These are phyloP conservation scores for Trichoderma pleuroti DNA, from an alignment of 2,329 filamentous ascomycete genomes.

Conservation along the genomic window DNA sequence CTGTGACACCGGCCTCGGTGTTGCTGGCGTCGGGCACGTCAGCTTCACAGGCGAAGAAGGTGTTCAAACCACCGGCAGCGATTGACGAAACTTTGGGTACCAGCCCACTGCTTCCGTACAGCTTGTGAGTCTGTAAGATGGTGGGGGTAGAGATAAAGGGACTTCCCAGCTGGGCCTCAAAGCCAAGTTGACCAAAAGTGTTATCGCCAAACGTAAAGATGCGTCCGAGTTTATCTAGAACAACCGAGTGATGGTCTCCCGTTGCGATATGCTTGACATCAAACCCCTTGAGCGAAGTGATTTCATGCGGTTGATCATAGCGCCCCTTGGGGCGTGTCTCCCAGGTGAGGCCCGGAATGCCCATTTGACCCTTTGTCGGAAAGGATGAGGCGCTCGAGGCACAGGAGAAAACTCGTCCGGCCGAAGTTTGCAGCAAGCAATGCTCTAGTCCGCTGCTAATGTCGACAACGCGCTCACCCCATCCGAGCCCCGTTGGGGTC, in stretches of 20 bases:
- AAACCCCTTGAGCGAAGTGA: slow-evolving; percentile 66
- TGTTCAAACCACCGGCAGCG: slow-evolving; percentile 81
- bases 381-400: slow-evolving; percentile 75
- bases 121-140: slow-evolving; percentile 63
- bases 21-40: slow-evolving; percentile 41
- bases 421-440: slow-evolving; percentile 76
- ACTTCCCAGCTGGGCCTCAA: slow-evolving; percentile 62
- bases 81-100: slow-evolving; percentile 69
- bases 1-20: slow-evolving; percentile 25
- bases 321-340: slow-evolving; percentile 69
- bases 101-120: slow-evolving; percentile 66
- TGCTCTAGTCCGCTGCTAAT: slow-evolving; percentile 81
- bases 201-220: slow-evolving; percentile 92
- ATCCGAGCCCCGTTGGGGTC: slow-evolving; percentile 59
- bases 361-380: slow-evolving; percentile 80
- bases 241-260: slow-evolving; percentile 83
- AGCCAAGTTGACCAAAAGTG: slow-evolving; percentile 84
- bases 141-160: slow-evolving; percentile 66
- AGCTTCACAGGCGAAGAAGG: slow-evolving; percentile 82
- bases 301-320: slow-evolving; percentile 79
- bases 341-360: slow-evolving; percentile 80
- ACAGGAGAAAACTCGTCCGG: slow-evolving; percentile 84
- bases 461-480: slow-evolving; percentile 69
- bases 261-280: slow-evolving; percentile 72
- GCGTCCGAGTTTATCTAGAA: slow-evolving; percentile 69